Conservation (phyloP, 352 stramenopile genomes). For the Phytophthora litchii region DNA sequence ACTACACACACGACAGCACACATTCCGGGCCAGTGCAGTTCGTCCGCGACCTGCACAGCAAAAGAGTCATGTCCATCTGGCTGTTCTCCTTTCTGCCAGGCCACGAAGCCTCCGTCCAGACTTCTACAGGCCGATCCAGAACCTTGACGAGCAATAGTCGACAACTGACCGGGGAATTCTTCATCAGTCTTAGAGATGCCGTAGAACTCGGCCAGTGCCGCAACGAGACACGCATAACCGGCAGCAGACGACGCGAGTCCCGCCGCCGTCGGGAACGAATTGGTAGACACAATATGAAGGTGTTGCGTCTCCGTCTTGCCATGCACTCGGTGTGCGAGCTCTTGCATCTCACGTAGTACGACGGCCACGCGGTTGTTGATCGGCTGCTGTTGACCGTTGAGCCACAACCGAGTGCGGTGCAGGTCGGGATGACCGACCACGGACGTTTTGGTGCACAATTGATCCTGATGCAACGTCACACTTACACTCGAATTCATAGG, state of each 20-base stretch:
- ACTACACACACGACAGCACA: slow-evolving; percentile 97
- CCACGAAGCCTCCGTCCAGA: slow-evolving; percentile 97
- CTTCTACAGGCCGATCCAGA: slow-evolving; percentile 95
- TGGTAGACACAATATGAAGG: slow-evolving; percentile 95
- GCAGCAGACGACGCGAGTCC: slow-evolving; percentile 97
- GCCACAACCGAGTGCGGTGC: slow-evolving; percentile 93
- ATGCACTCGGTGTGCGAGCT: slow-evolving; percentile 38
- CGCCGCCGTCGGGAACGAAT: slow-evolving; percentile 98
- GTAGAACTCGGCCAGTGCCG: slow-evolving; percentile 91
- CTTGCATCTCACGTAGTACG: slow-evolving; percentile 72
- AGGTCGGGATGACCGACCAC: slow-evolving; percentile 66
- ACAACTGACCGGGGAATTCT: slow-evolving; percentile 90
- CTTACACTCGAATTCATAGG: slow-evolving; percentile 97
- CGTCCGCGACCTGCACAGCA: slow-evolving; percentile 78
- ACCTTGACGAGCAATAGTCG: slow-evolving; percentile 94
- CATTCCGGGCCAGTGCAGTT: slow-evolving; percentile 94
- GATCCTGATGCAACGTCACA: slow-evolving; percentile 95
- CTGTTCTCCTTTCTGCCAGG: slow-evolving; percentile 91
- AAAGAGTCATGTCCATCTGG: slow-evolving; percentile 76
- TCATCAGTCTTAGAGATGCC: slow-evolving; percentile 87
- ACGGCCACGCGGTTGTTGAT: slow-evolving; percentile 85
- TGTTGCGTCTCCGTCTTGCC: slow-evolving; percentile 34
- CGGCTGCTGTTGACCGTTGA: slow-evolving; percentile 93
- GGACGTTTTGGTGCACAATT: slow-evolving; percentile 96
- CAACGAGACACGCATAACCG: slow-evolving; percentile 95